A percentile compares a stretch with the other conserved stretches of the same genome.
Conservation (phyloP, 1,284 basidiomycete genomes). For the Cystobasidium pallidum region DNA sequence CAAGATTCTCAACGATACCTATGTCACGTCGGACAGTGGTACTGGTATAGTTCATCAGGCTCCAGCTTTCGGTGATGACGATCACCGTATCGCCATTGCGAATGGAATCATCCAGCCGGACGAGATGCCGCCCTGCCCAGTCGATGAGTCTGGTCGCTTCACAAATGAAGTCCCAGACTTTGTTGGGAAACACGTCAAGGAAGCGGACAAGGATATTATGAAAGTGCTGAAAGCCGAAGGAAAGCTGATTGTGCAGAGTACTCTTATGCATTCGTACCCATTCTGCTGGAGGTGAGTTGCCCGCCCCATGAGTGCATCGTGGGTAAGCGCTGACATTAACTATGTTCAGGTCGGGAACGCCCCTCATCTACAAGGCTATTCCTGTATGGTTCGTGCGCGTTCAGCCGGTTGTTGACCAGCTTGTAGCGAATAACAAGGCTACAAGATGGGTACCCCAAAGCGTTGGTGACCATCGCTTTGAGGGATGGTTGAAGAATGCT, state of each 20-base stretch:
- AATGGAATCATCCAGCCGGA: conserved; percentile 80
- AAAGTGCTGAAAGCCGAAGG: conserved; percentile 87
- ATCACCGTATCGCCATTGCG: conserved; percentile 88
- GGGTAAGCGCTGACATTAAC: neutral
- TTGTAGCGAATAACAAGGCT: conserved; percentile 86
- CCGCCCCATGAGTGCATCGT: neutral
- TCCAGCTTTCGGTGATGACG: conserved; percentile 97
- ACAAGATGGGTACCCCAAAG: conserved; percentile 94
- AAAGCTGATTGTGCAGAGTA: conserved; percentile 83
- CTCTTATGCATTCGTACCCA: conserved; percentile 88
- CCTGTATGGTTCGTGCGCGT: conserved; percentile 97
- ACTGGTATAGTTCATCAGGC: conserved; percentile 99
- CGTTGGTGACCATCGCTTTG: conserved; percentile 91
- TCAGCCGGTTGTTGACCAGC: conserved; percentile 76
- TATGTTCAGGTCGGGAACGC: conserved; percentile 76
- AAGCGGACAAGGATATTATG: conserved; percentile 92
- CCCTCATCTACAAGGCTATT: conserved; percentile 93
- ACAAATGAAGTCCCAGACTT: conserved; percentile 90
- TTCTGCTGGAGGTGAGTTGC: conserved; percentile 85
- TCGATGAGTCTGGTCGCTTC: conserved; percentile 87
- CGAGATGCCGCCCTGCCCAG: conserved; percentile 92
- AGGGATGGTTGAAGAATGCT: conserved; percentile 96
- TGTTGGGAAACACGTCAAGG: conserved; percentile 88
- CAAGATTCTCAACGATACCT: conserved; percentile 84
- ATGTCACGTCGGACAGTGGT: conserved; percentile 91